phyloP scores from a whole-genome alignment of 1,284 basidiomycete species.

The Apiotrichum mycotoxinovorans region DNA sequence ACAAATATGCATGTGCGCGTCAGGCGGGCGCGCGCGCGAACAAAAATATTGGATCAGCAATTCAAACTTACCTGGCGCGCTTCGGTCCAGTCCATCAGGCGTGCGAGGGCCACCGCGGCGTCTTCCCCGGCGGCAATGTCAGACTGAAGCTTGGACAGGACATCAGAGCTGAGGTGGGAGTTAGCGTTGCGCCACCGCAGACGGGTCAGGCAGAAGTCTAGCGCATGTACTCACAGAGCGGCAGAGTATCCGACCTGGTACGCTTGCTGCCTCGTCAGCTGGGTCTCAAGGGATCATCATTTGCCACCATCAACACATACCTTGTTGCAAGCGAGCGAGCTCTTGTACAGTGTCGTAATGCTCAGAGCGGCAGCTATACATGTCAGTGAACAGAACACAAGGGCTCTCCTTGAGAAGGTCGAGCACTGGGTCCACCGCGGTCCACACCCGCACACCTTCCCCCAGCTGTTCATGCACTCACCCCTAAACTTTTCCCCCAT shows the following conservation, averaged over 20 bases:
- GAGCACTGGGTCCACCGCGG: no score
- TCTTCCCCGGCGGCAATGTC: conserved; percentile 42
- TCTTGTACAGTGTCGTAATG: conserved; percentile 51
- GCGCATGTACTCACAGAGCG: conserved; percentile 37
- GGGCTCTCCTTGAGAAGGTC: no score
- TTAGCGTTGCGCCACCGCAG: background rate
- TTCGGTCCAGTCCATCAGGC: conserved; percentile 52
- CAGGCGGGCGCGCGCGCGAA: conserved; percentile 33
- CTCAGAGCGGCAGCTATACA: conserved; percentile 47
- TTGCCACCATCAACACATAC: conserved; percentile 26
- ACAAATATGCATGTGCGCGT: conserved; percentile 39
- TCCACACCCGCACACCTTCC: no score
- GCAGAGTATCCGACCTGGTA: conserved; percentile 50
- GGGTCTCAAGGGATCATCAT: background rate
- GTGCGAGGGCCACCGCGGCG: conserved; percentile 42
- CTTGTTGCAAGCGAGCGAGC: conserved; percentile 47
- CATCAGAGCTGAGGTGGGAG: conserved; percentile 36
- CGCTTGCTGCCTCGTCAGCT: conserved; percentile 39
- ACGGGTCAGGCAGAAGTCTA: background rate
- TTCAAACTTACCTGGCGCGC: conserved; percentile 43
- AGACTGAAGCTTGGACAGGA: conserved; percentile 46
- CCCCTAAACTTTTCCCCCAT: conserved; percentile 53
- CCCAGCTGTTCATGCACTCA: conserved; percentile 19
- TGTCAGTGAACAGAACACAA: background rate
- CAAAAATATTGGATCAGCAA: background rate